phyloP scores from a whole-genome alignment of 2,329 filamentous ascomycete species.

The Aspergillus sp. region DNA sequence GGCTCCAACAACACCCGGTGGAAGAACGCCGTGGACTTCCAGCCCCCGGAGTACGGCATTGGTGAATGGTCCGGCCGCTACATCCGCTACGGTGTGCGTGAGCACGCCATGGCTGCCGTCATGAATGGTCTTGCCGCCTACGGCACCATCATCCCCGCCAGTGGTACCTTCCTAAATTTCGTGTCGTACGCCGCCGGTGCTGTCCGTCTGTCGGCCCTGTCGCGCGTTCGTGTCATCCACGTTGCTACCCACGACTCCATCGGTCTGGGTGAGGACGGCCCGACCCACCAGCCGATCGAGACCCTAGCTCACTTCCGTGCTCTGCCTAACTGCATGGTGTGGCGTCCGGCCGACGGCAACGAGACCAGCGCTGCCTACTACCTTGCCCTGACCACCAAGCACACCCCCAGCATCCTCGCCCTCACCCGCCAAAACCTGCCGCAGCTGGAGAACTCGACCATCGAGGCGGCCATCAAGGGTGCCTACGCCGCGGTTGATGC shows the following conservation, averaged over 20 bases:
- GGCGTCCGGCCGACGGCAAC: conserved; percentile 97
- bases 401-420: conserved; percentile 86
- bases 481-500: conserved; percentile 85
- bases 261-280: conserved; percentile 95
- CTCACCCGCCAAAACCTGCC: conserved; percentile 97
- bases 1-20: conserved; percentile 97
- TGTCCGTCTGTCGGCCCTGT: conserved; percentile 86
- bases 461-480: conserved; percentile 87
- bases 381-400: conserved; percentile 78
- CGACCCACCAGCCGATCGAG: conserved; percentile 98
- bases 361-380: conserved; percentile 98
- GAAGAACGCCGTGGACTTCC: conserved; percentile 97
- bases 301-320: conserved; percentile 97
- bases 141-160: conserved; percentile 86
- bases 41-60: conserved; percentile 75
- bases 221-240: conserved; percentile 86
- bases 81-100: conserved; percentile 47
- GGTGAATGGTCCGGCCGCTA: conserved; percentile 90
- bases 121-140: conserved; percentile 81
- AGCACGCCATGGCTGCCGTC: conserved; percentile 45
- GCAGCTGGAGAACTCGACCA: conserved; percentile 87
- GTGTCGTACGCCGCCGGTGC: conserved; percentile 95
- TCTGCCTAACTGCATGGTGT: conserved; percentile 98
- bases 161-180: conserved; percentile 98
- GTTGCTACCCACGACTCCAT: conserved; percentile 98